Conservation (phyloP, 1,284 basidiomycete species). For the Xanthoconium separans region DNA sequence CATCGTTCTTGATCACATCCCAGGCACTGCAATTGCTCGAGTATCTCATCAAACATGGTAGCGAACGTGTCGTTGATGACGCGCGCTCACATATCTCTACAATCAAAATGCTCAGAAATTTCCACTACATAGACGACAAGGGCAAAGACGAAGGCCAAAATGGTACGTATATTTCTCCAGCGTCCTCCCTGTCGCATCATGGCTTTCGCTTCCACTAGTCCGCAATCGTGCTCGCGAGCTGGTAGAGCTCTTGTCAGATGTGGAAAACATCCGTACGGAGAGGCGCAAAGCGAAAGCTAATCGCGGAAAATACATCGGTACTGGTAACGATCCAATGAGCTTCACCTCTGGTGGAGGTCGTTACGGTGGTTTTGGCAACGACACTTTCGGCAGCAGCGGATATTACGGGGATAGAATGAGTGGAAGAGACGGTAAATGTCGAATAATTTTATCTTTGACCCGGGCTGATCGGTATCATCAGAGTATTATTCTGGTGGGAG, state of each 20-base stretch:
- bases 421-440: conserved; percentile 39
- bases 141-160: conserved; percentile 99
- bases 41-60: conserved; percentile 97
- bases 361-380: conserved; percentile 81
- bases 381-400: conserved; percentile 49
- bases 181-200: neutral
- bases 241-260: conserved; percentile 84
- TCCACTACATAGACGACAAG: conserved; percentile 99
- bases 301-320: conserved; percentile 88
- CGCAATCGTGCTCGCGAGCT: conserved; percentile 94
- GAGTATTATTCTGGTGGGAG: conserved; percentile 46
- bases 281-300: conserved; percentile 94
- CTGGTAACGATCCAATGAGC: conserved; percentile 76
- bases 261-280: conserved; percentile 88
- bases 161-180: conserved; percentile 50
- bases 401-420: conserved; percentile 41
- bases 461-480: conserved; percentile 26
- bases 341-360: conserved; percentile 58
- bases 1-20: conserved; percentile 1
- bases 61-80: conserved; percentile 97
- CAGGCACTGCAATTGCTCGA: conserved; percentile 93
- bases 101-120: conserved; percentile 96
- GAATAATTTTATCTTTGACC: neutral
- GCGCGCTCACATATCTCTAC: conserved; percentile 93
- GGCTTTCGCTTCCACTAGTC: conserved; percentile 50